Conservation (phyloP, 495 filamentous ascomycete species). For the Aspergillus indologenus region DNA sequence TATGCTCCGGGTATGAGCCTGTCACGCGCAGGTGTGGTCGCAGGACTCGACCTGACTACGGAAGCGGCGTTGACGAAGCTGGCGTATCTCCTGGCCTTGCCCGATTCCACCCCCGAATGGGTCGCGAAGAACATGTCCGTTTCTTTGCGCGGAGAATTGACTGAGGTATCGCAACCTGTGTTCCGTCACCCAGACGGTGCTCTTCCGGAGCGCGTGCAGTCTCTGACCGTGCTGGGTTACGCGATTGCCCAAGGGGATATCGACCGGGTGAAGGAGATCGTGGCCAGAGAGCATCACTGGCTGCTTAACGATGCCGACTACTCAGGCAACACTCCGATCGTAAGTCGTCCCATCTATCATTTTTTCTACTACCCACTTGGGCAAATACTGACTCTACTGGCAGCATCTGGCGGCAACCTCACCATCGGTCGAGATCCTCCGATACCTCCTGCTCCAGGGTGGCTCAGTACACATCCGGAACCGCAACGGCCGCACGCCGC, state of each 20-base stretch:
- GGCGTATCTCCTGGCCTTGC: constrained; percentile 76
- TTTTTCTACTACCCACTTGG: too few species aligned
- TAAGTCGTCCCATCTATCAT: too few species aligned
- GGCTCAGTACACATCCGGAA: constrained; percentile 88
- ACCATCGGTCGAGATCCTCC: constrained; percentile 59
- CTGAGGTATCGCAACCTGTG: constrained; percentile 57
- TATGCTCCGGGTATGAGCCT: constrained; percentile 90
- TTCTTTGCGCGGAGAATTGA: constrained; percentile 83
- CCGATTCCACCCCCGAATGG: constrained; percentile 56
- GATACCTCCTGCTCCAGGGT: constrained; percentile 69
- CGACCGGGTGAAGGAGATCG: constrained; percentile 57
- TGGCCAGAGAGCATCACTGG: constrained; percentile 62
- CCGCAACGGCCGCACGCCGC: constrained; percentile 72
- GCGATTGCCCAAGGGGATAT: constrained; percentile 74
- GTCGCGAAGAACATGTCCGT: constrained; percentile 70
- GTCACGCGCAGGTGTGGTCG: constrained; percentile 85
- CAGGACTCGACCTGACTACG: constrained; percentile 88
- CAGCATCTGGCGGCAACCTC: constrained; percentile 65
- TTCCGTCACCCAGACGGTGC: constrained; percentile 71
- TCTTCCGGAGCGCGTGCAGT: constrained; percentile 43
- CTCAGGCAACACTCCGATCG: constrained; percentile 82
- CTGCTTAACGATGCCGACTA: constrained; percentile 80
- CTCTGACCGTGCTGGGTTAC: constrained; percentile 73
- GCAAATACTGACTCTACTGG: too few species aligned
- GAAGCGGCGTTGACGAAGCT: constrained; percentile 94